Percentiles rank a stretch among this genome's conserved stretches.
phyloP scores from a whole-genome alignment of 164 flowering plant genomes.

The Magnolia officinalis region DNA sequence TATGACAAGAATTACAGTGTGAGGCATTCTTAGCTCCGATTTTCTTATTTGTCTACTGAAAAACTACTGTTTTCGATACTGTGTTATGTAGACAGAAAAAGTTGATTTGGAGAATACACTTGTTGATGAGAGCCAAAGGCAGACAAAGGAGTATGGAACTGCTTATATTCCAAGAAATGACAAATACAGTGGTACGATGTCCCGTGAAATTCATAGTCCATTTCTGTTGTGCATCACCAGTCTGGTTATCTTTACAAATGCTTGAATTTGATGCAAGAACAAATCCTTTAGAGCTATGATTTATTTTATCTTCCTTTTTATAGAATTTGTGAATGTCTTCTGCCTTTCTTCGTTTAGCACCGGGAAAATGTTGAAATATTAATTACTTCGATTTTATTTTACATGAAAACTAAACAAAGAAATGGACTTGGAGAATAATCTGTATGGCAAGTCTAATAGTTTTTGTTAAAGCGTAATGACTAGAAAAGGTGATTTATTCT shows the following conservation, averaged over 20 bases:
- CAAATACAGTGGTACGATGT: constrained; percentile 30
- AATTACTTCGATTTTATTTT: too few species aligned
- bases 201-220: background rate
- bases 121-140: constrained; percentile 97
- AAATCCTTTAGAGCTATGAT: background rate
- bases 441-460: too few species aligned
- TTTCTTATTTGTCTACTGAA: background rate
- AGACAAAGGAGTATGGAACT: constrained; percentile 45
- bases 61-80: background rate
- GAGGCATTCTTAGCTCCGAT: background rate
- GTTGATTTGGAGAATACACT: constrained; percentile 97
- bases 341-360: background rate
- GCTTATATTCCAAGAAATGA: constrained; percentile 30
- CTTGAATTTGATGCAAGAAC: background rate
- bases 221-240: background rate
- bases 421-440: too few species aligned
- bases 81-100: constrained; percentile 87
- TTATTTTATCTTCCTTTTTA: background rate
- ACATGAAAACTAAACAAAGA: too few species aligned
- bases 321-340: background rate
- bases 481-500: too few species aligned
- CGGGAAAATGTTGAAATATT: background rate
- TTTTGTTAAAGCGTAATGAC: too few species aligned
- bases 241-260: background rate
- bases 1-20: background rate